phyloP scores from a whole-genome alignment of 148 eudicot genomes.

The Camellia japonica region DNA sequence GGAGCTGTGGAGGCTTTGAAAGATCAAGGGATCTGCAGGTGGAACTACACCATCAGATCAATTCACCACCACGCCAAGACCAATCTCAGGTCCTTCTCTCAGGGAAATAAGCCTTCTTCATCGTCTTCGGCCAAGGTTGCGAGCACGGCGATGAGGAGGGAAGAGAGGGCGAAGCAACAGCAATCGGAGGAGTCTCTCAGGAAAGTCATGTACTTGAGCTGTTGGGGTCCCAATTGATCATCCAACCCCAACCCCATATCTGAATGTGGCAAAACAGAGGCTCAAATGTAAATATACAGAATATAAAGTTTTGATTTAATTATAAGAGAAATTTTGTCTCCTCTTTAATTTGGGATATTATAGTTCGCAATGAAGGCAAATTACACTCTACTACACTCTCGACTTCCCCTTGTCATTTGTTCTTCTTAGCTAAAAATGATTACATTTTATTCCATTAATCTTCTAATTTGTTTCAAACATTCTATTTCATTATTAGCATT shows the following conservation, averaged over 20 bases:
- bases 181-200: background rate
- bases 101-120: slow-evolving; percentile 1
- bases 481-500: too few relatives aligned
- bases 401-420: too few relatives aligned
- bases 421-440: too few relatives aligned
- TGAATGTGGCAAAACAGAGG: background rate
- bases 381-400: too few relatives aligned
- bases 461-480: too few relatives aligned
- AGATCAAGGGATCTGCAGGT: slow-evolving; percentile 33
- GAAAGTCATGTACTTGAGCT: background rate
- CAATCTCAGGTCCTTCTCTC: slow-evolving; percentile 19
- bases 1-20: slow-evolving; percentile 30
- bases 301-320: background rate
- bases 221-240: background rate
- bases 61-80: slow-evolving; percentile 25
- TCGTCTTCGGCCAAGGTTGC: background rate
- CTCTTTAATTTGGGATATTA: too few relatives aligned
- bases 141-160: background rate
- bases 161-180: background rate
- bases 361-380: too few relatives aligned
- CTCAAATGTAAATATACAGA: background rate
- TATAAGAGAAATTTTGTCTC: too few relatives aligned
- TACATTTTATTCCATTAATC: too few relatives aligned
- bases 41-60: slow-evolving; percentile 29
- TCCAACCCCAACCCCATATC: background rate